Conservation (phyloP, 768 basidiomycete genomes). For the Psilocybe subaeruginosa region DNA sequence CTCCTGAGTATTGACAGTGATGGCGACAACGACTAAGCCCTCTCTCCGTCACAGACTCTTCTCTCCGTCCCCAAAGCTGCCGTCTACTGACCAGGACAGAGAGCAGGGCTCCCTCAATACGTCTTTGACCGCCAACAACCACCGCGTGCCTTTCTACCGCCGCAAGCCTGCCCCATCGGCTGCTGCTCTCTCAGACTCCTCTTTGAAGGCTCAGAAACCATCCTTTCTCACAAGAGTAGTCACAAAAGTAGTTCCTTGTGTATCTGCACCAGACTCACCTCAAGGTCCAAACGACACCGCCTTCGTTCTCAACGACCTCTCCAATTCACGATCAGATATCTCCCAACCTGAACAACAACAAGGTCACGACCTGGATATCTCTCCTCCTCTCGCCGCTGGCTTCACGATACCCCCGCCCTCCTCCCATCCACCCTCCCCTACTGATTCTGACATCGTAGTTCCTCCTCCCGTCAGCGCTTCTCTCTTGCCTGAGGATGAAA, state of each 20-base stretch:
- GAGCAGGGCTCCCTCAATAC: conserved; percentile 45
- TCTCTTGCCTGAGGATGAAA: conserved; percentile 57
- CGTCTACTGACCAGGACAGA: conserved; percentile 28
- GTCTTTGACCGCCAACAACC: conserved; percentile 37
- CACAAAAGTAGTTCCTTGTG: conserved; percentile 70
- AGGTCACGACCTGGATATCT: conserved; percentile 19
- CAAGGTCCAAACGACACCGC: conserved; percentile 29
- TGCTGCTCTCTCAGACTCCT: conserved; percentile 35
- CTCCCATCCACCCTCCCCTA: conserved; percentile 32
- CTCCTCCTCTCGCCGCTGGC: conserved; percentile 28
- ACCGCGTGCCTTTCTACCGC: conserved; percentile 47
- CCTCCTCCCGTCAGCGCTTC: conserved; percentile 40
- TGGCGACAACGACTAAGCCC: conserved; percentile 22
- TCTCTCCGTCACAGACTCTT: conserved; percentile 38
- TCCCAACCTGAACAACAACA: conserved; percentile 9
- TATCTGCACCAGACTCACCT: conserved; percentile 49
- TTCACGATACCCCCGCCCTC: conserved; percentile 27
- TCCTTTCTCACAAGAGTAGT: conserved; percentile 69
- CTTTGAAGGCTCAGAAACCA: conserved; percentile 42
- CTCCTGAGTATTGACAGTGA: background rate
- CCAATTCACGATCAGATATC: conserved; percentile 17
- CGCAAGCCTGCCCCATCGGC: conserved; percentile 42
- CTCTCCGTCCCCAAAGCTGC: conserved; percentile 18
- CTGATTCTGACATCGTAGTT: conserved; percentile 36
- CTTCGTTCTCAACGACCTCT: conserved; percentile 25